Conservation (phyloP, 495 filamentous ascomycete genomes). For the Staphylotrichum tortipilum region DNA sequence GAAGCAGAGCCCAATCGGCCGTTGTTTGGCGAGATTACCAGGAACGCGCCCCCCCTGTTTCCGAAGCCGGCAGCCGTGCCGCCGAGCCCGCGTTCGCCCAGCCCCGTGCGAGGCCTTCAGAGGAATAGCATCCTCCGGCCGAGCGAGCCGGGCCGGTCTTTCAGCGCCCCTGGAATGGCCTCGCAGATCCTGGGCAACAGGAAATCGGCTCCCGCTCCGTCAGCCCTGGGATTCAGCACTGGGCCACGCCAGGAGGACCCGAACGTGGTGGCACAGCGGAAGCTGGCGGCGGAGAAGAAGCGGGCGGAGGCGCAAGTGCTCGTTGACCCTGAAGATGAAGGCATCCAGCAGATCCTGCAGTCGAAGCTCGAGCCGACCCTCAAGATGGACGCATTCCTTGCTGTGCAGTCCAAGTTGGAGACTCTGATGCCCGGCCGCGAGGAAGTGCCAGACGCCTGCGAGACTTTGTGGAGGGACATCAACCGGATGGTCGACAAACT, state of each 20-base stretch:
- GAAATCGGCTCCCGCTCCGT: background rate
- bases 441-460: constrained; percentile 34
- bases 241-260: constrained; percentile 22
- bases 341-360: constrained; percentile 40
- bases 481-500: constrained; percentile 94
- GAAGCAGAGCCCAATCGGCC: constrained; percentile 34
- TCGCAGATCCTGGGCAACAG: constrained; percentile 36
- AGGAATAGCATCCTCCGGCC: constrained; percentile 40
- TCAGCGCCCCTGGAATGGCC: constrained; percentile 49
- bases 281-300: constrained; percentile 37
- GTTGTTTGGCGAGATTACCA: constrained; percentile 60
- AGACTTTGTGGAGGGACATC: constrained; percentile 81
- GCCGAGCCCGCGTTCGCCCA: constrained; percentile 66
- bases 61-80: constrained; percentile 52
- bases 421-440: constrained; percentile 44
- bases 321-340: constrained; percentile 50
- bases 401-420: constrained; percentile 21
- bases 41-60: constrained; percentile 42
- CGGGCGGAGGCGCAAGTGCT: constrained; percentile 43
- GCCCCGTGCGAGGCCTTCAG: constrained; percentile 54
- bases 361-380: constrained; percentile 41
- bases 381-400: constrained; percentile 51
- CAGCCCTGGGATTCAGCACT: constrained; percentile 11
- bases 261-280: constrained; percentile 33
- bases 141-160: constrained; percentile 42